Evolutionary conservation across 140 eudicot genomes (phyloP), one percentile per base, ranked within the genome.

Genomic region (Flaveria floridana): DNA sequence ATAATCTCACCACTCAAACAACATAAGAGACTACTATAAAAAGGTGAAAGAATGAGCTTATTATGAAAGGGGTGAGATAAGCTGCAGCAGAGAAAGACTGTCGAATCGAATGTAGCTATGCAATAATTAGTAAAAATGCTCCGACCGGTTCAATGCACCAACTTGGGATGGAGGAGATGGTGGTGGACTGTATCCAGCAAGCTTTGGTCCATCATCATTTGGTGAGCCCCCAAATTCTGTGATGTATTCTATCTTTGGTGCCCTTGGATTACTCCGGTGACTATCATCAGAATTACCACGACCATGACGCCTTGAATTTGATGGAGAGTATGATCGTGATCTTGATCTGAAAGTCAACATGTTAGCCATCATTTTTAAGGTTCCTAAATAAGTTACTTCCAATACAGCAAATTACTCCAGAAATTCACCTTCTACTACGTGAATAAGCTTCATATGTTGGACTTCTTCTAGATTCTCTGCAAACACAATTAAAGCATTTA

Each of bases 361-460:
- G 84, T 59, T 73, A 18, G 58, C 37, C 19, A n/a, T 51, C 30
- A n/a, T 37, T 48, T 48, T 19, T 48, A 55, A 55, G 34, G 62
- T 44, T 73, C 41, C 52, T 15, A 65, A 15, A 14, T 15, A 26
- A 21, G 57, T 66, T 23, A 61, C 26, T 76, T 67, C 75, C 5
- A 44, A 37, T 25, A 73, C 20, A 19, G 76, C 4, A 53, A n/a
- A 39, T 44, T 23, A 56, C 18, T 6, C 13, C 10, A 6, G 20
- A 71, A 30, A 59, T 50, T 56, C 57, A 87, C 99, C 99, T 88
- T 76, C 97, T 88, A 52, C 88, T 82, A 64, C 97, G 97, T 53
- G 99, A 79, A 84, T 90, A 90, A 55, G 99, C 96, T 72, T 94
- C 99, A 48, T 90, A 94, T 73, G 99, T 94, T 76, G 99, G 99